Evolutionary conservation across 495 filamentous ascomycete species (phyloP).

Genomic region (Bacidia gigantensis): DNA sequence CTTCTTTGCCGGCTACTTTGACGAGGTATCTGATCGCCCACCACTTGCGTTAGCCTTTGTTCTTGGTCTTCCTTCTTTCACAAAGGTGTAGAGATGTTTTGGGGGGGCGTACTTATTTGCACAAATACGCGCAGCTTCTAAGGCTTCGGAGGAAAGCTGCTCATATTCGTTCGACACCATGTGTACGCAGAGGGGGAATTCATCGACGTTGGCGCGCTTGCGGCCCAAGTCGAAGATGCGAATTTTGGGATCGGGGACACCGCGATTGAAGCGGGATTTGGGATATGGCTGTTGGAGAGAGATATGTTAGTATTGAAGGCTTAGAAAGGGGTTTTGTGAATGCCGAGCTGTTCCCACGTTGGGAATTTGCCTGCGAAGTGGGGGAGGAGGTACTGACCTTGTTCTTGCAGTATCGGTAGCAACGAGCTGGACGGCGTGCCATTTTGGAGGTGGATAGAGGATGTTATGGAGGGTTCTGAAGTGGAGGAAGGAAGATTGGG

Average conservation of each 20-base stretch:
- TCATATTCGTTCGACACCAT: slow-evolving; percentile 99
- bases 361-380: background rate
- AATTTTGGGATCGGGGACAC: slow-evolving; percentile 99
- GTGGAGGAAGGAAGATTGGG: too few species aligned
- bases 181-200: slow-evolving; percentile 97
- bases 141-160: slow-evolving; percentile 95
- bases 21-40: slow-evolving; percentile 63
- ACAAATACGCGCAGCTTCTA: slow-evolving; percentile 98
- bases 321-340: background rate
- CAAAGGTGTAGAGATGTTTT: background rate
- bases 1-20: slow-evolving; percentile 95
- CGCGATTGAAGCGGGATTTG: slow-evolving; percentile 99
- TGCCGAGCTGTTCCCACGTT: background rate
- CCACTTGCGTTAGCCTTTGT: background rate
- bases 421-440: slow-evolving; percentile 95
- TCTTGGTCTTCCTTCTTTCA: background rate
- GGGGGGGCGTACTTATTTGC: slow-evolving; percentile 73
- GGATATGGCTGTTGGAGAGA: slow-evolving; percentile 66
- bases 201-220: slow-evolving; percentile 95
- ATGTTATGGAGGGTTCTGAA: background rate
- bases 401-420: slow-evolving; percentile 99
- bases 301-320: slow-evolving; percentile 21
- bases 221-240: slow-evolving; percentile 99
- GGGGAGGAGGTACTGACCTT: slow-evolving; percentile 55
- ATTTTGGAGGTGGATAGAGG: slow-evolving; percentile 54